Evolutionary conservation across 306 rosid genomes (phyloP), one percentile per base, ranked within the genome.

Genomic region (Acacia acuminata): DNA sequence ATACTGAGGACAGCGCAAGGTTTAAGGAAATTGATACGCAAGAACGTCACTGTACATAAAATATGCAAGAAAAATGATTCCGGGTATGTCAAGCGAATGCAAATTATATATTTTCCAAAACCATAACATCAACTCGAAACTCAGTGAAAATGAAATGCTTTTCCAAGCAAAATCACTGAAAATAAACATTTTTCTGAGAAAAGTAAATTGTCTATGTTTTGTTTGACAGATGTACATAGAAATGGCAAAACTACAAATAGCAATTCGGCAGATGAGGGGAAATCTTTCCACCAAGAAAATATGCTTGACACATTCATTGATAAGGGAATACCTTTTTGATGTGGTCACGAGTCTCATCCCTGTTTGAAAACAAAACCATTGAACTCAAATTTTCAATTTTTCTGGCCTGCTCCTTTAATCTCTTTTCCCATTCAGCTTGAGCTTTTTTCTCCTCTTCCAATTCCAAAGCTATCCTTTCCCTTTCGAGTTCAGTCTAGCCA

Each of bases 381-480:
- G 99, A 87, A 82, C 98, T 96, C 87, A 96, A 80, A 84, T 92
- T 96, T 88, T 93, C 92, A 7, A 96, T 96, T 90, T 91, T 88
- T 88, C 92, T 93, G 68, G 94, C 99, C 87, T 96, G 99, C 82
- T 93, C 92, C 81, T 86, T 87, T 63, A 93, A 90, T 82, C 87
- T 89, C 87, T 92, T 96, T 86, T 96, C 96, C 90, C 93, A 91
- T 88, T 93, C 99, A 43, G 91, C 97, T 86, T 90, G 99, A 63
- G 94, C 86, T 85, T 92, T 93, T 88, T 92, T 93, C 86, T 93
- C 96, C 90, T 92, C 98, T 88, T 92, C 98, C 86, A 96, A 86
- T 85, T 96, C 97, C 93, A 96, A 85, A 79, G 99, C 98, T 79
- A 96, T 96, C 61, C 97, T 95, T 81, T 96, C 99, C 85, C 96